Evolutionary conservation across 108 stramenopile genomes (phyloP), one percentile per base, ranked within the genome.

Genomic region (Pseudonitzschia multiseries): DNA sequence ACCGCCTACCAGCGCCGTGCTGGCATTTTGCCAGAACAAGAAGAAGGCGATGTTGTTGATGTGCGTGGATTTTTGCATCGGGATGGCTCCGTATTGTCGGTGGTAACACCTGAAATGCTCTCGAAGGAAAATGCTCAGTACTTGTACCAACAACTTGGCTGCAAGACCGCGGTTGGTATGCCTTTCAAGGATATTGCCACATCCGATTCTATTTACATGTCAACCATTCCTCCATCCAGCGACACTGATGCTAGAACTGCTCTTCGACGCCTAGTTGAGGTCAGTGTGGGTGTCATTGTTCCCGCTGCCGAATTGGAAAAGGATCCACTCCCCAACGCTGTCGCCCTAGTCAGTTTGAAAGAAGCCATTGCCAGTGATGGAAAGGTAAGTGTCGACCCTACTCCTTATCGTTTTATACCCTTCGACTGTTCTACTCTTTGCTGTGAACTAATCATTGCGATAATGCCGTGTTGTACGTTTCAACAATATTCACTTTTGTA

Each of bases 121-220:
- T 68, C 71, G 21, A 81, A 83, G 56, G 88, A 90, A 50, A 92
- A 81, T 68, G 89, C 78, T 50, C 91, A 88, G 21, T 93, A 96
- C 65, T 81, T 96, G 26, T 93, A 92, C 79, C 81, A 89, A 75
- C 89, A 92, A 57, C 85, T 96, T 52, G 97, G 96, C 28, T 97
- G 93, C 93, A 96, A 96, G 82, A 90, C 89, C 24, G 96, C 96
- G 22, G 94, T 97, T 48, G 96, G 96, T 32, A 96, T 98, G 97
- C 97, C 97, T 40, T 96, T 97, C 83, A 96, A 94, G 84, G 97
- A 98, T 80, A 93, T 98, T 77, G 96, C 96, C 46, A 98, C 97
- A 10, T 56, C 87, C 4, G 97, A 98, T 79, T 89, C 89, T 44
- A 76, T 98, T 43, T 92, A 93, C 61, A 84, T 93, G 82, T 69